Percentiles rank a stretch among this genome's conserved stretches.
Conservation (phyloP, 2,329 filamentous ascomycete genomes). For the Fusarium verticillioides region DNA sequence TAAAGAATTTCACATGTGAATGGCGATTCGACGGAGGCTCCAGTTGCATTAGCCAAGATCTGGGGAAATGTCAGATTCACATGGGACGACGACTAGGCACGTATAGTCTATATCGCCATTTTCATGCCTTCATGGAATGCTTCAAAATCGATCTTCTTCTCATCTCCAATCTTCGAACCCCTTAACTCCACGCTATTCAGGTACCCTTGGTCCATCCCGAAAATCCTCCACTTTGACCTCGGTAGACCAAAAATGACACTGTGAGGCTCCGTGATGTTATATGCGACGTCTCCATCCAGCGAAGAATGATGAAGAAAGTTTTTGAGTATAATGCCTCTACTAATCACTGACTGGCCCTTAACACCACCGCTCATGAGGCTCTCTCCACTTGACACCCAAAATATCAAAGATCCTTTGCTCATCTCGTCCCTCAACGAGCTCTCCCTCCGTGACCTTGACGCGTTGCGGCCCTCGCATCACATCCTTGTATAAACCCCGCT, state of each 20-base stretch:
- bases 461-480: conserved; percentile 69
- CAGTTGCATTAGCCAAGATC: conserved; percentile 25
- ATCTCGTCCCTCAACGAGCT: conserved; percentile 76
- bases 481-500: conserved; percentile 80
- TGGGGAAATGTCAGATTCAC: conserved; percentile 34
- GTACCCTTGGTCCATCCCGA: conserved; percentile 16
- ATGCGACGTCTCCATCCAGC: background rate
- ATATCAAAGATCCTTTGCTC: conserved; percentile 85
- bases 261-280: conserved; percentile 18
- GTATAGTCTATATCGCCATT: conserved; percentile 5
- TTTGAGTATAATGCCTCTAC: background rate
- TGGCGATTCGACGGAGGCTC: conserved; percentile 12
- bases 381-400: conserved; percentile 85
- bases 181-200: conserved; percentile 25
- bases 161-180: conserved; percentile 7
- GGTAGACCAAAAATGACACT: conserved; percentile 21
- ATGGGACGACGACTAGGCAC: background rate
- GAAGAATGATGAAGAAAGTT: background rate
- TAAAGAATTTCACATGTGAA: conserved; percentile 35
- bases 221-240: conserved; percentile 36
- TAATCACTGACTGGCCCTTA: conserved; percentile 50
- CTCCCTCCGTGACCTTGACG: conserved; percentile 73
- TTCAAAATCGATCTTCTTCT: background rate
- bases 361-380: conserved; percentile 80
- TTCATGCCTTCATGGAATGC: background rate